phyloP scores from a whole-genome alignment of 129 eudicot genomes.

The Sambucus nigra region DNA sequence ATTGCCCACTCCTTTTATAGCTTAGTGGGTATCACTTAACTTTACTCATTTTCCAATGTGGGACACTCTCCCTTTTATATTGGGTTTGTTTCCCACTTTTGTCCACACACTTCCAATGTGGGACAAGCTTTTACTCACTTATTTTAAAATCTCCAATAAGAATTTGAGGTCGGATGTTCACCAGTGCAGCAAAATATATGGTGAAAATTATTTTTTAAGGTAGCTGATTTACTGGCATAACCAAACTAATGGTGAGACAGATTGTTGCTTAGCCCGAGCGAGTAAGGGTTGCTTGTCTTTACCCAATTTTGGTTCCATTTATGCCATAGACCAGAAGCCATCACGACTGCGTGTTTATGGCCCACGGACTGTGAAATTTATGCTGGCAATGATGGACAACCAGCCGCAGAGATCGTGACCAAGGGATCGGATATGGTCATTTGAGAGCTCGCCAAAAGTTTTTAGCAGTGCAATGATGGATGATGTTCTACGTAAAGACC shows the following conservation, averaged over 20 bases:
- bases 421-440: slow-evolving; percentile 79
- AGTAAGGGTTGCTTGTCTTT: slow-evolving; percentile 85
- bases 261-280: slow-evolving; percentile 51
- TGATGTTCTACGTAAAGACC: slow-evolving; percentile 44
- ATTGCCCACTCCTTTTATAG: too few relatives aligned
- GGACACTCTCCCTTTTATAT: too few relatives aligned
- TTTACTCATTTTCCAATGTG: too few relatives aligned
- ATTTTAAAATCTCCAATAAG: too few relatives aligned
- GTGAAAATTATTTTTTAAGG: slow-evolving; percentile 80
- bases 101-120: too few relatives aligned
- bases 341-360: slow-evolving; percentile 80
- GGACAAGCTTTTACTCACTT: too few relatives aligned
- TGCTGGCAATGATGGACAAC: slow-evolving; percentile 88
- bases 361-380: slow-evolving; percentile 67
- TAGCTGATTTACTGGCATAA: slow-evolving; percentile 91
- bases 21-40: too few relatives aligned
- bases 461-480: slow-evolving; percentile 94
- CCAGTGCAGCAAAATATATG: slow-evolving; percentile 76
- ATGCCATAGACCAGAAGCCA: slow-evolving; percentile 73
- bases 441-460: slow-evolving; percentile 40
- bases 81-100: too few relatives aligned
- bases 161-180: slow-evolving; percentile 62
- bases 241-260: slow-evolving; percentile 85
- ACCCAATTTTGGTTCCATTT: slow-evolving; percentile 85
- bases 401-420: slow-evolving; percentile 92